These are phyloP conservation scores for Meyerozyma guilliermondii DNA, from an alignment of 1,139 yeast species.

Conservation along the genomic window DNA sequence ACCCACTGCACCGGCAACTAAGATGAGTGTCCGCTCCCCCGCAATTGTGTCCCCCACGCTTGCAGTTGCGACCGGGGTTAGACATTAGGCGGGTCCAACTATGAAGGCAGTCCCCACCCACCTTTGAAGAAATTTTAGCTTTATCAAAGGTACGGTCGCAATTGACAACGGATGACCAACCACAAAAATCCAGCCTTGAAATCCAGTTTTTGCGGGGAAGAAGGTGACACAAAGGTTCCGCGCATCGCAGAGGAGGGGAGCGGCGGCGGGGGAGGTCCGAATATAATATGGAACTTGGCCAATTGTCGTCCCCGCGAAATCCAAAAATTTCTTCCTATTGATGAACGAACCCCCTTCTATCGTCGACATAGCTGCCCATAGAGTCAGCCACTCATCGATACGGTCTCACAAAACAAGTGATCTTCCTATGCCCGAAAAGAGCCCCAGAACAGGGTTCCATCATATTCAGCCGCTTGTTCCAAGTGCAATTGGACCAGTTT, in stretches of 20 bases:
- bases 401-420: neutral
- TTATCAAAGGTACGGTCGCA: no score
- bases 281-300: neutral
- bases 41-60: neutral
- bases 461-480: neutral
- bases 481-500: neutral
- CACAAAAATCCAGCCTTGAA: neutral
- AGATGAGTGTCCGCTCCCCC: neutral
- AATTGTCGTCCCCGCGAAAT: neutral
- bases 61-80: no score
- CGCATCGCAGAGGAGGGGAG: constrained; percentile 2
- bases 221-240: neutral
- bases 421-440: neutral
- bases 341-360: neutral
- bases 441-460: neutral
- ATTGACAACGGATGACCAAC: neutral
- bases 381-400: neutral
- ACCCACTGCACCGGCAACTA: neutral
- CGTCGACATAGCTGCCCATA: neutral
- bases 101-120: no score
- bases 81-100: no score
- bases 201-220: neutral
- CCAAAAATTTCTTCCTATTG: neutral
- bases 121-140: no score
- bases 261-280: constrained; percentile 2